Evolutionary conservation across 208 protist genomes (phyloP).

Genomic region (Trypanosoma platydactyli): DNA sequence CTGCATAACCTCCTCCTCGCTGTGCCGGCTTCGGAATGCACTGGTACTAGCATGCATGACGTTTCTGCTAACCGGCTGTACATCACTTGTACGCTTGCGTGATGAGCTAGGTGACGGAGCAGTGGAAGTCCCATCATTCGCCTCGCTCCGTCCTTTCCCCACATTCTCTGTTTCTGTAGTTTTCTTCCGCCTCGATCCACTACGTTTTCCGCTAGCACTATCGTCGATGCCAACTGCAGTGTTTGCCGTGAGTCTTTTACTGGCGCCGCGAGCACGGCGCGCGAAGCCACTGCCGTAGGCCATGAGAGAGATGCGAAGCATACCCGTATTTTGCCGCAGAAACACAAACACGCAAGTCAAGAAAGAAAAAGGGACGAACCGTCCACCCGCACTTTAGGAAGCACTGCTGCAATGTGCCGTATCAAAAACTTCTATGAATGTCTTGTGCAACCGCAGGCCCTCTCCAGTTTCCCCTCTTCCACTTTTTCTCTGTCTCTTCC

Average conservation of each 20-base stretch:
- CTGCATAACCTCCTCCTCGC: conserved; percentile 67
- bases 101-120: not conserved
- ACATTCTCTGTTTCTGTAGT: too few relatives aligned
- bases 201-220: not conserved
- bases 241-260: not conserved
- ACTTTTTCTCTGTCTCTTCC: too few relatives aligned
- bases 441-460: too few relatives aligned
- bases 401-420: too few relatives aligned
- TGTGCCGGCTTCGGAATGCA: conserved; percentile 1
- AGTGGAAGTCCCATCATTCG: not conserved
- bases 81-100: too few relatives aligned
- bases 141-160: not conserved
- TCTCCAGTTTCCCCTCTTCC: too few relatives aligned
- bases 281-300: conserved; percentile 10
- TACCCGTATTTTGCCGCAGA: not conserved
- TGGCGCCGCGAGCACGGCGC: not conserved
- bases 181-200: too few relatives aligned
- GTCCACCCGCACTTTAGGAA: too few relatives aligned
- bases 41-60: not conserved
- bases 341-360: conserved; percentile 1
- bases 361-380: not conserved
- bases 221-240: not conserved
- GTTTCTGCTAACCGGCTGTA: too few relatives aligned
- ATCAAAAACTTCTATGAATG: too few relatives aligned
- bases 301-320: conserved; percentile 21